A percentile compares a stretch with the other conserved stretches of the same genome.
phyloP scores from a whole-genome alignment of 768 basidiomycete species.

The Podaxis sp. region DNA sequence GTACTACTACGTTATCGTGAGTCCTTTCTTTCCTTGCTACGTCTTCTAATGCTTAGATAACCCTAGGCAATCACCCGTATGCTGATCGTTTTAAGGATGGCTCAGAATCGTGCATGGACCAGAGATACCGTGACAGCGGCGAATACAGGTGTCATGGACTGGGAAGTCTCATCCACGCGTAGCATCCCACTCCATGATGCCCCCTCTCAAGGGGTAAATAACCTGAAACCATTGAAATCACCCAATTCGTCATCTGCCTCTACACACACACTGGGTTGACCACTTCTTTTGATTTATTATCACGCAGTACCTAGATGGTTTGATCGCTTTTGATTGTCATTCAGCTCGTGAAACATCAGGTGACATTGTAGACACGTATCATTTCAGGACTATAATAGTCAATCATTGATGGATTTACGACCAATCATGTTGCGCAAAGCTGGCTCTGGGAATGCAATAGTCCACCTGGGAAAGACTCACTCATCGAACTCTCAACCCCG shows the following conservation, averaged over 20 bases:
- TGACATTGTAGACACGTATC: too few species aligned
- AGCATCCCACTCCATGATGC: constrained; percentile 24
- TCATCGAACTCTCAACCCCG: too few species aligned
- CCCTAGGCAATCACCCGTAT: constrained; percentile 31
- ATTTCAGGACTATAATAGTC: too few species aligned
- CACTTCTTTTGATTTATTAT: background rate
- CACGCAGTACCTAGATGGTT: background rate
- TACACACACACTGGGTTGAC: background rate
- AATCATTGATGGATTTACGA: too few species aligned
- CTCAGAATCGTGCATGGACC: constrained; percentile 36
- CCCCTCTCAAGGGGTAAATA: constrained; percentile 1
- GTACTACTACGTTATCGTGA: constrained; percentile 25
- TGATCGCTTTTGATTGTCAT: background rate
- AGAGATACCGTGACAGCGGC: constrained; percentile 28
- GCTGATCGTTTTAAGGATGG: constrained; percentile 35
- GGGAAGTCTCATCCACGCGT: constrained; percentile 34
- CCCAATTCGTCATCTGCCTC: background rate
- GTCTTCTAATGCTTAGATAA: background rate
- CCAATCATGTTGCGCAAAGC: too few species aligned
- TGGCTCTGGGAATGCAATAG: too few species aligned
- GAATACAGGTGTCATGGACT: constrained; percentile 29
- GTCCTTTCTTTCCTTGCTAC: constrained; percentile 8
- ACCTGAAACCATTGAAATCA: background rate
- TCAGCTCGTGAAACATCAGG: too few species aligned
- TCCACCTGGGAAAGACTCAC: too few species aligned